Base-by-base conservation (phyloP, 257 asterid species). In the Solanum chmielewskii region DNA sequence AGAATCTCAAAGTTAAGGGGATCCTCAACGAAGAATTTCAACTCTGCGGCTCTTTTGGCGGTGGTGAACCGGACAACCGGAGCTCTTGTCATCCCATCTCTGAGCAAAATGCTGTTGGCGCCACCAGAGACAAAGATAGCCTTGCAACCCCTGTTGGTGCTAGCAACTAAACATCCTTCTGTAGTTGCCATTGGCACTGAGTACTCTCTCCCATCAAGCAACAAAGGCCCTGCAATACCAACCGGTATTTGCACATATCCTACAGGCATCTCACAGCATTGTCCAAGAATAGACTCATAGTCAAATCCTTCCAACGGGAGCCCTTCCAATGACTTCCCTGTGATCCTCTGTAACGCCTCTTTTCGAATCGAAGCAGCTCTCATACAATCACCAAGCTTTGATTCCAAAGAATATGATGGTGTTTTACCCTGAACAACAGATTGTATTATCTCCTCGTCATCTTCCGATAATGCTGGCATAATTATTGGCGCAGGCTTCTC, bases 241-340 rank as follows among this genome's bases (percentile, higher is more conserved):
- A 93, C 95, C 5, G 95, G 95, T 44, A 93, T 86, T 74, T 93
- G 95, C 11, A 93, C 92, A 84, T 91, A 93, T 42, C 95, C 95
- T n/a, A 93, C 91, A 3, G 95, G 95, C 95, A 93, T 92, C 90
- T 93, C 95, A 83, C 95, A 93, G 83, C 95, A 93, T 90, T 93
- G 95, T 6, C 95, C 95, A 59, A 93, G 85, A 62, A 93, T 91
- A 3, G 95, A 91, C 39, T 88, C 93, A 82, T 93, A 93, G 71
- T 92, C 91, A 64, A 93, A 91, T 2, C 94, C 95, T 29, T 93
- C 95, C 83, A 93, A 47, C 29, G 95, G 93, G 21, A 93, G 74
- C 15, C 95, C 95, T 16, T 90, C 92, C 49, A 93, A 60, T 3
- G 94, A 92, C 87, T 90, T 91, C 33, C 94, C 93, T 1, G 94